Percentiles rank a stretch among this genome's conserved stretches.
Evolutionary conservation across 1,284 basidiomycete genomes (phyloP).

Genomic region (Singerocomus inundabilis): DNA sequence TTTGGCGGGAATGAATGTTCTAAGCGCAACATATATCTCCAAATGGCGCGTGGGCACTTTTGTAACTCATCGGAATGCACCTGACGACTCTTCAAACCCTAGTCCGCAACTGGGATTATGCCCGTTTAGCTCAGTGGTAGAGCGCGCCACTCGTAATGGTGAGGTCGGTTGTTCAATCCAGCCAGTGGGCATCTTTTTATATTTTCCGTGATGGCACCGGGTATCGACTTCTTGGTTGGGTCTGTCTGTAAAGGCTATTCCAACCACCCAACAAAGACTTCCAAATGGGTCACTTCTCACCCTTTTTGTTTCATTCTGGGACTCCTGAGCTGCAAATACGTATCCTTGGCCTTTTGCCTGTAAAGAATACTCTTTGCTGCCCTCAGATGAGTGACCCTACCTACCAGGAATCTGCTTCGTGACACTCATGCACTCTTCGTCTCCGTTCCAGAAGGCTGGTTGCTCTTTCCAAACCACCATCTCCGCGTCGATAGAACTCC

Average conservation of each 20-base stretch:
- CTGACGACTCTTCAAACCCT: too few species aligned
- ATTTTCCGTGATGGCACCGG: too few species aligned
- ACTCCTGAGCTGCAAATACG: not conserved
- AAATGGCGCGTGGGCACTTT: too few species aligned
- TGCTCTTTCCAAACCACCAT: not conserved
- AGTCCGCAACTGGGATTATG: not conserved
- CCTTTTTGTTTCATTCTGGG: not conserved
- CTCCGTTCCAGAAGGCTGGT: too few species aligned
- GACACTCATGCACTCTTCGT: not conserved
- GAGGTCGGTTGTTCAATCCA: constrained; percentile 49
- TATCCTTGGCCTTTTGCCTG: not conserved
- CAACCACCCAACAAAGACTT: too few species aligned
- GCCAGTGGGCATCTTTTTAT: constrained; percentile 29
- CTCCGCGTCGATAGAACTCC: not conserved
- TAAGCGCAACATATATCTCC: too few species aligned
- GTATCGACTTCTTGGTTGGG: not conserved
- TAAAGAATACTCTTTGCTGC: not conserved
- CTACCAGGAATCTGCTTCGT: not conserved
- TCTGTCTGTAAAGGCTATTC: too few species aligned
- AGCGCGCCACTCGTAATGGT: constrained; percentile 52
- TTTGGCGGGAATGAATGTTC: too few species aligned
- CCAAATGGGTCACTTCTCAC: too few species aligned
- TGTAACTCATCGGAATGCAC: too few species aligned
- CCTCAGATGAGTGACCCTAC: not conserved
- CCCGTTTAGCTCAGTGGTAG: constrained; percentile 46